These are phyloP conservation scores for Penicillium macrosclerotiorum DNA, from an alignment of 495 filamentous ascomycete genomes.

Conservation along the genomic window DNA sequence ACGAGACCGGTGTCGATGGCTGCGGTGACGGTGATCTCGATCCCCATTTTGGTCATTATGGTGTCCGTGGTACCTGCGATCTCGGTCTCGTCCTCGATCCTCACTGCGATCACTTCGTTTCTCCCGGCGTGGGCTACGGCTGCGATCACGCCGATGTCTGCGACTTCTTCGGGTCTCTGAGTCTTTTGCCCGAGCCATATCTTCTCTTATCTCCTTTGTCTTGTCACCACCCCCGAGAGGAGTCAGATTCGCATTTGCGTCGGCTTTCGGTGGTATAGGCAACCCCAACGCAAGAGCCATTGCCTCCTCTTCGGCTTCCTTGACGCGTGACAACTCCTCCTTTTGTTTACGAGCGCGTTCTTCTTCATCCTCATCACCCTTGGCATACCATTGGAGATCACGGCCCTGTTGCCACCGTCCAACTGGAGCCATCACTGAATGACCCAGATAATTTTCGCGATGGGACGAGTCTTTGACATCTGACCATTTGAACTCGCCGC, in stretches of 20 bases:
- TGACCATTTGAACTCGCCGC: conserved; percentile 92
- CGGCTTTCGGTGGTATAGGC: conserved; percentile 52
- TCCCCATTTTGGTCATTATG: conserved; percentile 28
- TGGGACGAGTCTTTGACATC: conserved; percentile 84
- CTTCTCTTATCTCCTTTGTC: conserved; percentile 21
- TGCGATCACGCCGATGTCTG: conserved; percentile 30
- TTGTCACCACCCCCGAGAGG: conserved; percentile 37
- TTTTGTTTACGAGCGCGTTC: conserved; percentile 62
- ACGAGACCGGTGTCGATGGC: conserved; percentile 20
- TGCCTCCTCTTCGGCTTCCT: conserved; percentile 91
- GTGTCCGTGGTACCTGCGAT: conserved; percentile 35
- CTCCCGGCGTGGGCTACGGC: conserved; percentile 33
- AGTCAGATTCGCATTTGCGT: conserved; percentile 42
- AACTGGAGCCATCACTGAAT: conserved; percentile 91
- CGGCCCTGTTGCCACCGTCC: conserved; percentile 92
- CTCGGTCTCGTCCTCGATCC: conserved; percentile 33
- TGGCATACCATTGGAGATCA: conserved; percentile 88
- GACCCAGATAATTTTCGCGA: conserved; percentile 96
- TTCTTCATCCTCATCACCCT: conserved; percentile 57
- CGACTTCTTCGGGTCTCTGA: conserved; percentile 23
- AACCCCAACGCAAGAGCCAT: conserved; percentile 78
- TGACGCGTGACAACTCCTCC: conserved; percentile 74
- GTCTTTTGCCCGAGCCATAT: conserved; percentile 21
- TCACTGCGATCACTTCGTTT: conserved; percentile 28
- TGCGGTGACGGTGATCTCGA: conserved; percentile 22